phyloP scores from a whole-genome alignment of 768 basidiomycete genomes.

The Boletus sensibilis region DNA sequence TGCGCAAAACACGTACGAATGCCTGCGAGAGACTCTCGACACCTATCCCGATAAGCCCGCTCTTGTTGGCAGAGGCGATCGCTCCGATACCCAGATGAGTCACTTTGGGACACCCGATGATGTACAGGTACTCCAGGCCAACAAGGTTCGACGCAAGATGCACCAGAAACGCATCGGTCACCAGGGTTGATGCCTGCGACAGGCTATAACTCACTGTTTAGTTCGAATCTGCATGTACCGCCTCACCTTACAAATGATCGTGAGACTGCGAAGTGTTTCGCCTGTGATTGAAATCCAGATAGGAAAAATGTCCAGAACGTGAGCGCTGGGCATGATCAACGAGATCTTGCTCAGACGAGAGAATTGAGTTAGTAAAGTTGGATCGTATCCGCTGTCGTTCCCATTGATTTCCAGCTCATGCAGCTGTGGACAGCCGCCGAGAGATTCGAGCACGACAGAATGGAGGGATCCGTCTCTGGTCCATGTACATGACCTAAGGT shows the following conservation, averaged over 20 bases:
- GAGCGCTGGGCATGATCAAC: constrained; percentile 70
- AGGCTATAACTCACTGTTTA: background rate
- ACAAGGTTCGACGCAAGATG: constrained; percentile 48
- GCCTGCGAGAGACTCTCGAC: constrained; percentile 61
- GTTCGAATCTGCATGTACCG: background rate
- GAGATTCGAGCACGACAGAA: constrained; percentile 53
- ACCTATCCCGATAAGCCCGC: constrained; percentile 51
- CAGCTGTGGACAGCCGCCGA: constrained; percentile 44
- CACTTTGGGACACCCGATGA: constrained; percentile 70
- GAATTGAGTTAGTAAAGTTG: constrained; percentile 49
- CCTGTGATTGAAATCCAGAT: constrained; percentile 51
- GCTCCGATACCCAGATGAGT: constrained; percentile 59
- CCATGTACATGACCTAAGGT: constrained; percentile 68
- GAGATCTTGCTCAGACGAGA: constrained; percentile 53
- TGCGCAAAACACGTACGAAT: constrained; percentile 46
- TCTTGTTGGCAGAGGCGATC: constrained; percentile 43
- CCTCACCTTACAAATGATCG: constrained; percentile 68
- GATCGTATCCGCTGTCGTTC: constrained; percentile 48
- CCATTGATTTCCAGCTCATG: constrained; percentile 73
- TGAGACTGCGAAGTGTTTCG: constrained; percentile 51
- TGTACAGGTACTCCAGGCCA: constrained; percentile 53
- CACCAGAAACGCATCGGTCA: constrained; percentile 58
- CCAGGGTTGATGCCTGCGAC: constrained; percentile 50
- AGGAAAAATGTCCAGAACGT: constrained; percentile 49
- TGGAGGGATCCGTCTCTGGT: constrained; percentile 76